Evolutionary conservation across 108 stramenopile genomes (phyloP), one percentile per base, ranked within the genome.

Genomic region (Aurantiochytrium sp.): DNA sequence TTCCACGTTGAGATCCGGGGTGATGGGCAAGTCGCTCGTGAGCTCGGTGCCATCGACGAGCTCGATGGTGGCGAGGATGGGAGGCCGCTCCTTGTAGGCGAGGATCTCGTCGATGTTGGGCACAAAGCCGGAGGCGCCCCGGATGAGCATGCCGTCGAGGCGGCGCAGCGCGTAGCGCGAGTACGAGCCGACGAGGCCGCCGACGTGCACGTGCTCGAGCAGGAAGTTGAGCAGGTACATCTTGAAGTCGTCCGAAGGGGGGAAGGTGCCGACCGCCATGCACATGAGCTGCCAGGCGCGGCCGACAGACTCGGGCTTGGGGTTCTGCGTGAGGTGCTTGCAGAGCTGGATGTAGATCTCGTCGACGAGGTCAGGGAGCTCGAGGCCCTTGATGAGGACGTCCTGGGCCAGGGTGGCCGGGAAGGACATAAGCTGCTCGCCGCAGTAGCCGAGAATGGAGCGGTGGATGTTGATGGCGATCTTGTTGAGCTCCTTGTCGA

Each of bases 201-300:
- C 17, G 4, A 54, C 54, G 50, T 92, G 88, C 55, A 85, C 50
- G 92, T 93, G 91, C 87, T 90, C 87, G 31, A 94, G 87, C 54
- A 94, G 50, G 55, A 93, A 94, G 89, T 94, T 93, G 54, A 94
- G 86, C 54, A 94, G 52, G 91, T 87, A 93, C 90, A 91, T 91
- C 89, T 94, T 92, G 52, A 94, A 93, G 54, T 94, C 93, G 36
- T 68, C 55, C 37, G 85, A 59, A 8, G 93, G 93, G 24, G 93
- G 92, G 91, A 94, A 94, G 12, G 93, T 94, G 87, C 90, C 68
- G 55, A 93, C 93, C 87, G 90, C 90, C 93, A 94, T 94, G 89
- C 93, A 94, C 93, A 94, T 94, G 39, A 94, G 85, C 91, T 94
- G 93, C 93, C 93, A 94, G 37, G 91, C 93, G 52, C 91, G 90